phyloP scores from a whole-genome alignment of 805 yeast genomes.

The Saitoella complicata region DNA sequence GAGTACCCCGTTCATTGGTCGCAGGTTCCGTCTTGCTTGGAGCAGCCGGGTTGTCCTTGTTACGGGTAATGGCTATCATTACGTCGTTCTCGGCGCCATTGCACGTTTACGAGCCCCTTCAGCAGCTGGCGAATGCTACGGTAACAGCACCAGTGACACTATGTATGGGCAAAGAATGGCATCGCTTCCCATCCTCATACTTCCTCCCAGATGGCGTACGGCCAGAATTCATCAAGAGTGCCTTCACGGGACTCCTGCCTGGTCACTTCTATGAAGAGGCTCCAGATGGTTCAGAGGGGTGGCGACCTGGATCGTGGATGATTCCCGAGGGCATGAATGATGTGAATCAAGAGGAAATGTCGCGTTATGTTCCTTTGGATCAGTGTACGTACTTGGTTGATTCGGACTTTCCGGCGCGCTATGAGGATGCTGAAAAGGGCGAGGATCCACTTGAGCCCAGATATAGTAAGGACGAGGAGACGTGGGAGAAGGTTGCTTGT shows the following conservation, averaged over 20 bases:
- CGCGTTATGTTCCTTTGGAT: slow-evolving; percentile 32
- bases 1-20: not conserved
- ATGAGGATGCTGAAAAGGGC: no score
- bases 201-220: slow-evolving; percentile 52
- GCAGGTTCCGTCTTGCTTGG: slow-evolving; percentile 4
- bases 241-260: slow-evolving; percentile 76
- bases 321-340: slow-evolving; percentile 61
- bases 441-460: no score
- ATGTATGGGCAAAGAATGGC: slow-evolving; percentile 94
- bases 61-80: slow-evolving; percentile 45
- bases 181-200: slow-evolving; percentile 76
- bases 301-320: slow-evolving; percentile 21
- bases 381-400: not conserved
- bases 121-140: not conserved
- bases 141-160: slow-evolving; percentile 28
- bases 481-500: no score
- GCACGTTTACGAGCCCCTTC: slow-evolving; percentile 32
- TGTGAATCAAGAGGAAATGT: slow-evolving; percentile 45
- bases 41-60: slow-evolving; percentile 22
- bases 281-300: slow-evolving; percentile 13
- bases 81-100: slow-evolving; percentile 63
- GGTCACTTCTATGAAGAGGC: slow-evolving; percentile 54
- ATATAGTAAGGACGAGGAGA: no score
- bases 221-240: slow-evolving; percentile 52
- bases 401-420: not conserved